Evolutionary conservation across 1,139 yeast species (phyloP).

Genomic region (Yamadazyma kanchanaburiensis): DNA sequence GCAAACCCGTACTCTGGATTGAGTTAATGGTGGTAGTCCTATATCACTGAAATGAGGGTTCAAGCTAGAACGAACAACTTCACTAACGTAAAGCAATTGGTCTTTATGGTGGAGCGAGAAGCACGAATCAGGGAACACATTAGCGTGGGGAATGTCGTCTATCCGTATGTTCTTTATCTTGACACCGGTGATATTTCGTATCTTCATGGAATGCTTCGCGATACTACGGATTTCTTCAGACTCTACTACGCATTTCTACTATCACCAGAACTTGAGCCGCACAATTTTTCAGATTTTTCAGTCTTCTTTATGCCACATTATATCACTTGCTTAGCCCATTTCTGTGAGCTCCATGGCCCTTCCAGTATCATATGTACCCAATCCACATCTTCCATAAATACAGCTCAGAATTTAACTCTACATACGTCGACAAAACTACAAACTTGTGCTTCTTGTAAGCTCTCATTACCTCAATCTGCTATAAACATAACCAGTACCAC

Average conservation of each 20-base stretch:
- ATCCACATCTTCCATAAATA: slow-evolving; percentile 10
- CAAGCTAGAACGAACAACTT: slow-evolving; percentile 20
- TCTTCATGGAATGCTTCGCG: no score
- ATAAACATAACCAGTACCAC: slow-evolving; percentile 22
- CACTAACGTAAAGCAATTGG: slow-evolving; percentile 34
- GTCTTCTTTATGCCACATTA: slow-evolving; percentile 18
- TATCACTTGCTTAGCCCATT: slow-evolving; percentile 67
- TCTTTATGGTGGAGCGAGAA: slow-evolving; percentile 22
- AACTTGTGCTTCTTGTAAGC: slow-evolving; percentile 57
- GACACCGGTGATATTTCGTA: slow-evolving; percentile 11
- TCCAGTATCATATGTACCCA: slow-evolving; percentile 74
- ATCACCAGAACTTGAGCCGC: no score
- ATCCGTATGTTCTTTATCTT: slow-evolving; percentile 8
- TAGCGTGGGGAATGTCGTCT: not conserved
- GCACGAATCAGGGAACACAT: no score
- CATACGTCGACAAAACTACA: slow-evolving; percentile 34
- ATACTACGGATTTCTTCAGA: no score
- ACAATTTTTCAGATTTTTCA: no score
- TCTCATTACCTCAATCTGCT: slow-evolving; percentile 43
- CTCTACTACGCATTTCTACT: no score
- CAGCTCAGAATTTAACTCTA: slow-evolving; percentile 12
- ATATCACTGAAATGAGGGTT: slow-evolving; percentile 31
- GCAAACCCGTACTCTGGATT: slow-evolving; percentile 12
- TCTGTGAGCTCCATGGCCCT: slow-evolving; percentile 88
- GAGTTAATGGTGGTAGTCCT: slow-evolving; percentile 23